Evolutionary conservation across 805 yeast genomes (phyloP).

Genomic region (Sporopachydermia lactativora): DNA sequence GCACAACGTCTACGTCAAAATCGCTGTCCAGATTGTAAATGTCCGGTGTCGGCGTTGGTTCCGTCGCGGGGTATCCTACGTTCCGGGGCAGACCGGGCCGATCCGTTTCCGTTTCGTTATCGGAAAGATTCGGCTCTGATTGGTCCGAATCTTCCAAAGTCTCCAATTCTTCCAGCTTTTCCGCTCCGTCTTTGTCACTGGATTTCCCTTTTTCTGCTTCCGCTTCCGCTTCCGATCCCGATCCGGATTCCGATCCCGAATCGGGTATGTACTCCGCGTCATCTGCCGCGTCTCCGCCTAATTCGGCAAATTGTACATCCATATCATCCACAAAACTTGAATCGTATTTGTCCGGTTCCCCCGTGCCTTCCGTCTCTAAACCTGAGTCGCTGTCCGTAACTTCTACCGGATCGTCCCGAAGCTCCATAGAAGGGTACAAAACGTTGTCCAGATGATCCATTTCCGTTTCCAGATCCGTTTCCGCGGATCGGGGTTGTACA

Average conservation of each 20-base stretch:
- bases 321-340: background rate
- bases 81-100: too few relatives aligned
- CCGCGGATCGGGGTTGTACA: constrained; percentile 6
- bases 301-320: constrained; percentile 20
- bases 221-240: too few relatives aligned
- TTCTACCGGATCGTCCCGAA: constrained; percentile 11
- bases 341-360: constrained; percentile 9
- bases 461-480: background rate
- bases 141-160: too few relatives aligned
- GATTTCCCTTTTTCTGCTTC: too few relatives aligned
- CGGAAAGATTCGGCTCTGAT: too few relatives aligned
- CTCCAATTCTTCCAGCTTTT: too few relatives aligned
- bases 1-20: constrained; percentile 11
- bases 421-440: background rate
- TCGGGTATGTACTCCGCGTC: constrained; percentile 13
- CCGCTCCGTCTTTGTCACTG: too few relatives aligned
- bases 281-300: constrained; percentile 3
- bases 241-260: constrained; percentile 6
- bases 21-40: constrained; percentile 7
- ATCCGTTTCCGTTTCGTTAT: too few relatives aligned
- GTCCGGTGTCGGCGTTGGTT: background rate
- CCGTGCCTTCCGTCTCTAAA: constrained; percentile 22
- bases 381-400: constrained; percentile 3
- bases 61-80: too few relatives aligned
- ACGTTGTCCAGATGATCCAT: background rate